Evolutionary conservation across 2,329 filamentous ascomycete species (phyloP).

Genomic region (Ophiognomonia clavigignenti-juglandacearum): DNA sequence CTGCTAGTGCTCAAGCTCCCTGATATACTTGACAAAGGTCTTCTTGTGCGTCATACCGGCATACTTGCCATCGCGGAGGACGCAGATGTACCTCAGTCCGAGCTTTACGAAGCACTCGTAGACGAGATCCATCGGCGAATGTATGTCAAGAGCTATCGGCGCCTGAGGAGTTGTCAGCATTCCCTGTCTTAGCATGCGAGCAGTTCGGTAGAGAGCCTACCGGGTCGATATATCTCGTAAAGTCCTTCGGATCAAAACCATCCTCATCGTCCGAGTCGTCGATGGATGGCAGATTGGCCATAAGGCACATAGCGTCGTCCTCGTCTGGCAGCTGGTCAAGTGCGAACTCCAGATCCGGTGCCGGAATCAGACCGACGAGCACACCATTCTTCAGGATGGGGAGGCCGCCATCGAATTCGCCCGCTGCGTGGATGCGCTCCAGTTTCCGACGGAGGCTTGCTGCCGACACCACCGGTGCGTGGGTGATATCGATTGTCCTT

Average conservation of each 20-base stretch:
- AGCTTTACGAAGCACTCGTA: slow-evolving; percentile 97
- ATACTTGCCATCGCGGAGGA: slow-evolving; percentile 77
- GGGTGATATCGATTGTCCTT: slow-evolving; percentile 82
- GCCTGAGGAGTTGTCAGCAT: slow-evolving; percentile 42
- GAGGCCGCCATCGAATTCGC: slow-evolving; percentile 87
- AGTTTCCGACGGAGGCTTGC: slow-evolving; percentile 73
- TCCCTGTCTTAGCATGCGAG: too few relatives aligned
- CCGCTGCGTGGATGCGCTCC: slow-evolving; percentile 73
- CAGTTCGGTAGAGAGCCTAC: slow-evolving; percentile 46
- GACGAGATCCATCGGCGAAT: slow-evolving; percentile 87
- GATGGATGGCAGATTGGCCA: slow-evolving; percentile 63
- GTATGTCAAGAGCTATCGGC: slow-evolving; percentile 81
- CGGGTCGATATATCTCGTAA: slow-evolving; percentile 87
- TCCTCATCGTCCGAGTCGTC: slow-evolving; percentile 59
- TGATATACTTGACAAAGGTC: slow-evolving; percentile 90
- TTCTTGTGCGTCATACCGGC: slow-evolving; percentile 94
- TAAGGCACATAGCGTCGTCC: slow-evolving; percentile 69
- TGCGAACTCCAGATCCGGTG: slow-evolving; percentile 88
- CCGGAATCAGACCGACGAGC: slow-evolving; percentile 86
- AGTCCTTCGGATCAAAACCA: slow-evolving; percentile 66
- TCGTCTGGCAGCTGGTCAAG: slow-evolving; percentile 80
- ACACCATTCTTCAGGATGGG: slow-evolving; percentile 76
- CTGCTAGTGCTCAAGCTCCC: slow-evolving; percentile 64
- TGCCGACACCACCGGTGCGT: slow-evolving; percentile 75
- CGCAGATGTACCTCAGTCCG: slow-evolving; percentile 87